Base-by-base conservation (phyloP, 164 flowering plant species). In the Sextonia rubra region DNA sequence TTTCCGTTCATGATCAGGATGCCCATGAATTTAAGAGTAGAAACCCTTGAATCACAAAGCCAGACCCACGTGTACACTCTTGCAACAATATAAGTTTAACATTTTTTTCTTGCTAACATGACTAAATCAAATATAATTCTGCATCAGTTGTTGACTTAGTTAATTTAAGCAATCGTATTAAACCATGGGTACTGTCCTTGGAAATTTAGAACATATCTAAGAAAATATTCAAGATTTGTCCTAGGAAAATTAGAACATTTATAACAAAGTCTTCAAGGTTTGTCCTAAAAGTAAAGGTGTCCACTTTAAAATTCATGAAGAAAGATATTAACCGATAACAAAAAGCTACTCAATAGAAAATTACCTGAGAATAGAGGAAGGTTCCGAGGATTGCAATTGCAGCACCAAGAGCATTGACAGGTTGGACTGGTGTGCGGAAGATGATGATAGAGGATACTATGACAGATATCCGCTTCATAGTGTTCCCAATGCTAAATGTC, bases 331-430 rank as follows among this genome's bases (percentile, higher is more conserved):
- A 52, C 12, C 4, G 58, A 17, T 52, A 52, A 0, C 18, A 4
- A 11, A 52, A 52, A 52, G 17, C n/a, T 20, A 52, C n/a, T 52
- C 58, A 52, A 52, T 20, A 68, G 63, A 9, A 7, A 56, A 20
- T 76, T 85, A 92, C 98, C 97, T 92, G 98, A 37, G 98, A 94
- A 73, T 94, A 94, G 73, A 94, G 80, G 92, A 94, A 94, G 69
- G 97, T 92, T 77, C 98, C 98, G 48, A 91, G 82, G 80, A 94
- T 75, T 7, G 98, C 98, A 52, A 92, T 91, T 44, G 97, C 97
- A 76, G 98, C 92, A 70, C 98, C 98, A 74, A 94, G 88, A 56
- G 94, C 95, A 64, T 94, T 94, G 82, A 92, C 73, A 9, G 95
- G 94, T 69, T 87, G 94, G 72, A 94, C 89, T 29, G 98, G 98